These are phyloP conservation scores for Aspergillus oerlinghausenensis DNA, from an alignment of 2,329 filamentous ascomycete genomes.

Conservation along the genomic window DNA sequence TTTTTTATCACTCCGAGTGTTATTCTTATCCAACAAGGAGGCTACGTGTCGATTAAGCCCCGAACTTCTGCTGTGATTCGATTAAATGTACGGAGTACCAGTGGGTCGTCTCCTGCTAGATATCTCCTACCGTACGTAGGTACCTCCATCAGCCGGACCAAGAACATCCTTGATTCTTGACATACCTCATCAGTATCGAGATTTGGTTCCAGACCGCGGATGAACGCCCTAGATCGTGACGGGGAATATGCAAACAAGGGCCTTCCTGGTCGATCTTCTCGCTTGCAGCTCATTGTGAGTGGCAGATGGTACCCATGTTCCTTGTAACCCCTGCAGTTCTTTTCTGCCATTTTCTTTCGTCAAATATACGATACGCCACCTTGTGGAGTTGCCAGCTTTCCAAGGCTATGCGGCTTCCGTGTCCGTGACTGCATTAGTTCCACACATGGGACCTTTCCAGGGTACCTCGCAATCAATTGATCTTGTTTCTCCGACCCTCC, in stretches of 20 bases:
- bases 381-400: background rate
- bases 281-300: background rate
- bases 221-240: background rate
- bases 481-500: background rate
- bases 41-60: background rate
- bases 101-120: background rate
- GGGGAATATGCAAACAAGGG: background rate
- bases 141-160: background rate
- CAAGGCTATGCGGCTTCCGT: background rate
- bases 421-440: background rate
- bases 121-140: background rate
- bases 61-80: background rate
- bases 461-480: background rate
- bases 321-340: background rate
- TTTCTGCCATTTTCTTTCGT: background rate
- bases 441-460: background rate
- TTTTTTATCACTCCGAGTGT: background rate
- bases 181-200: background rate
- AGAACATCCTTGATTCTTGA: background rate
- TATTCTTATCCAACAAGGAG: background rate
- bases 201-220: background rate
- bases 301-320: background rate
- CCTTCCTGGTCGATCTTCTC: background rate
- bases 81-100: background rate
- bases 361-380: background rate